Base-by-base conservation (phyloP, 108 stramenopile genomes). In the Schizochytrium sp. region DNA sequence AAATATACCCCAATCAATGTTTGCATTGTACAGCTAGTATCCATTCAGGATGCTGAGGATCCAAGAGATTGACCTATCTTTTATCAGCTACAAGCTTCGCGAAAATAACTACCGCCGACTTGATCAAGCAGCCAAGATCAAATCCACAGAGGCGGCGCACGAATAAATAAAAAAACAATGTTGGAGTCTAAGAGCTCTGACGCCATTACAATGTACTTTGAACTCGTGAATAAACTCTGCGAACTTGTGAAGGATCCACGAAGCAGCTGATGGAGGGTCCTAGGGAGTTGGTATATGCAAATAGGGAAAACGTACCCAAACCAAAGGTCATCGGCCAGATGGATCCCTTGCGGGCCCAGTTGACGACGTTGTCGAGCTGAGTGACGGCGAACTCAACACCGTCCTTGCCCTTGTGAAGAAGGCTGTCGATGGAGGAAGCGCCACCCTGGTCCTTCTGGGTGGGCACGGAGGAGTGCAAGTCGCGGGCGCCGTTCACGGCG, bases 301-400 rank as follows among this genome's bases (percentile, higher is more conserved):
- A 28, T 28, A 28, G 28, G 17, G 17, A 17, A 17, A 60, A 69
- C 64, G 64, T 69, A 69, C 64, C 64, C 87, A 99, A 93, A 64
- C 99, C 99, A 89, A 99, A 99, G 7, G 99, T 99, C 98, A 99
- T 99, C 88, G 99, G 99, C 99, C 99, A 99, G 56, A 99, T 91
- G 44, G 97, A 98, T 19, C 98, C 99, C 93, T 98, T 99, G 57
- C 99, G 96, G 12, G 98, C 98, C 99, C 99, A 99, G 94, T 99
- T 99, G 53, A 98, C 97, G 46, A 99, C 92, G 46, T 99, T 97
- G 92, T 99, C 99, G 60, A 99, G 97, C 88, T 95, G 95, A n/a
- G 97, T 97, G 46, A 99, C 96, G 56, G 97, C 95, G 93, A 96
- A 99, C 94, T 99, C 99, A n/a, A 97, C 96, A 92, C 95, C 95